phyloP scores from a whole-genome alignment of 2,329 filamentous ascomycete species.

The Aspergillus brasiliensis region DNA sequence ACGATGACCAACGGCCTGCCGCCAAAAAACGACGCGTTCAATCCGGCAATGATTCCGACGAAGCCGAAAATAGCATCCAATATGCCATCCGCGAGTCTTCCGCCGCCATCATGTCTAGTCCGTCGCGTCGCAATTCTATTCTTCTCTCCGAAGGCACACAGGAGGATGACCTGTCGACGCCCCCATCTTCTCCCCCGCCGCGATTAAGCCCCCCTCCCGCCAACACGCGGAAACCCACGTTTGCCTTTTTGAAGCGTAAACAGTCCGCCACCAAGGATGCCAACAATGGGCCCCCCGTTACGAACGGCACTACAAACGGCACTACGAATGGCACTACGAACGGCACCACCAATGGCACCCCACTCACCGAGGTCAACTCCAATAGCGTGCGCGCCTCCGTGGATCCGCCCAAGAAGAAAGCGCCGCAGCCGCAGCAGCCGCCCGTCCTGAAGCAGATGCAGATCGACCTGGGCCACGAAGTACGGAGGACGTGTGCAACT shows the following conservation, averaged over 20 bases:
- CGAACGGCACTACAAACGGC: background rate
- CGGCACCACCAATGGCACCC: constrained; percentile 31
- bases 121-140: constrained; percentile 50
- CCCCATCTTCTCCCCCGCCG: constrained; percentile 56
- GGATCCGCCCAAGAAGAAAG: constrained; percentile 42
- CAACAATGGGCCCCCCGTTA: background rate
- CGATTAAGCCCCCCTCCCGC: constrained; percentile 46
- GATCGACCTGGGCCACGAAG: constrained; percentile 59
- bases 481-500: constrained; percentile 58
- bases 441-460: constrained; percentile 59
- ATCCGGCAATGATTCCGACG: constrained; percentile 39
- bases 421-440: constrained; percentile 34
- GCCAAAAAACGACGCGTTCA: constrained; percentile 51
- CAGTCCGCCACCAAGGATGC: constrained; percentile 35
- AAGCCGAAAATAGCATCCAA: constrained; percentile 49
- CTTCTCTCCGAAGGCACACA: constrained; percentile 46
- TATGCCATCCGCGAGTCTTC: constrained; percentile 53
- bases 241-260: constrained; percentile 54
- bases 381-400: constrained; percentile 45
- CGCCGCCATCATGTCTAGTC: constrained; percentile 48
- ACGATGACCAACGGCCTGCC: constrained; percentile 46
- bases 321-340: constrained; percentile 30
- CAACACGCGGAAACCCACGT: constrained; percentile 52
- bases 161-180: constrained; percentile 50
- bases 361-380: constrained; percentile 50